Conservation (phyloP, 768 basidiomycete species). For the Phlegmacium glaucopus region DNA sequence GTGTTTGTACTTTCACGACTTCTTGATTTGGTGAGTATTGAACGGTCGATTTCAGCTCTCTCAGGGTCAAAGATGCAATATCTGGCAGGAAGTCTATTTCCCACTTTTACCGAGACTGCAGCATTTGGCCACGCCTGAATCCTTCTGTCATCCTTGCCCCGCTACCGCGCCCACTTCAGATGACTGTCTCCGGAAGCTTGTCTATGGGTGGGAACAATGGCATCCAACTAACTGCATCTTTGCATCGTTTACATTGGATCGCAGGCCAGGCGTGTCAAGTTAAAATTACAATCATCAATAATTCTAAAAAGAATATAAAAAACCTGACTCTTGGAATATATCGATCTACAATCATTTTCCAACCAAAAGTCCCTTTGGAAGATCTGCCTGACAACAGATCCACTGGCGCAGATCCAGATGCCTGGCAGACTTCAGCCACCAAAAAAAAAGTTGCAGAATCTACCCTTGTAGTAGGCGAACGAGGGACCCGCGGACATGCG, state of each 20-base stretch:
- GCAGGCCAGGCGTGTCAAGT: slow-evolving; percentile 78
- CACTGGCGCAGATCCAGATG: slow-evolving; percentile 42
- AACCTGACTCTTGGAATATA: slow-evolving; percentile 58
- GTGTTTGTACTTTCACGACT: slow-evolving; percentile 46
- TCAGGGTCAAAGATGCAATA: slow-evolving; percentile 68
- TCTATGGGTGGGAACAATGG: slow-evolving; percentile 64
- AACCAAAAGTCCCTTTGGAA: slow-evolving; percentile 40
- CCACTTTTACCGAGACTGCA: slow-evolving; percentile 85
- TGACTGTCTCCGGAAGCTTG: slow-evolving; percentile 49
- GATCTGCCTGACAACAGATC: slow-evolving; percentile 10
- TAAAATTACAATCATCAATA: slow-evolving; percentile 61
- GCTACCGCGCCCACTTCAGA: slow-evolving; percentile 54
- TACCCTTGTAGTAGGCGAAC: slow-evolving; percentile 62
- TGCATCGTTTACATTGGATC: slow-evolving; percentile 77
- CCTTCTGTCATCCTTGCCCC: slow-evolving; percentile 58
- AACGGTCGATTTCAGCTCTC: slow-evolving; percentile 42
- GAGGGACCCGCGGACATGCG: slow-evolving; percentile 61
- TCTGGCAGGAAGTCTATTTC: slow-evolving; percentile 69
- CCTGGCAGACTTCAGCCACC: slow-evolving; percentile 59
- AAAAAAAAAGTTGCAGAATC: slow-evolving; percentile 65
- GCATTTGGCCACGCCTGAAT: slow-evolving; percentile 75
- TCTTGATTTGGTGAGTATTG: slow-evolving; percentile 1
- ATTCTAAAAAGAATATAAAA: slow-evolving; percentile 66
- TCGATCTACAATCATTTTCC: slow-evolving; percentile 64
- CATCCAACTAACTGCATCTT: slow-evolving; percentile 58